phyloP scores from a whole-genome alignment of 495 filamentous ascomycete species.

The Aspergillus leporis region DNA sequence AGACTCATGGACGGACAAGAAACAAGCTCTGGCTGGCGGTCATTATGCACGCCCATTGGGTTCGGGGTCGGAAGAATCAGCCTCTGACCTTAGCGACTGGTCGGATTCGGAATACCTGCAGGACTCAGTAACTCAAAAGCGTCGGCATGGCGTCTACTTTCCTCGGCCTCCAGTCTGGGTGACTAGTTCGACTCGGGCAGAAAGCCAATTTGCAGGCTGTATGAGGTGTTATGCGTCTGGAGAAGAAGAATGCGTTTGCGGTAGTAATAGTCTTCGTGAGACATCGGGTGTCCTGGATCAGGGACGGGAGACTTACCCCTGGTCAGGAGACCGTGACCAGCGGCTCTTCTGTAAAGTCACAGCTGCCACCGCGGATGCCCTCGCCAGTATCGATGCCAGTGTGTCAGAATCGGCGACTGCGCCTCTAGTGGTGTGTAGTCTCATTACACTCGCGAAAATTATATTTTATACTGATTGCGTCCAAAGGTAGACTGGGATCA shows the following conservation, averaged over 20 bases:
- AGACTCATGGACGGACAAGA: not conserved
- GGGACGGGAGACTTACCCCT: not conserved
- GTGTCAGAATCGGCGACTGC: slow-evolving; percentile 12
- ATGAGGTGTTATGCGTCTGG: not conserved
- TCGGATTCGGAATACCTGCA: slow-evolving; percentile 9
- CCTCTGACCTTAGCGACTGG: slow-evolving; percentile 3
- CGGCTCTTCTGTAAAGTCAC: not conserved
- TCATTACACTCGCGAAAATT: not conserved
- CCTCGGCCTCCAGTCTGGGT: slow-evolving; percentile 33
- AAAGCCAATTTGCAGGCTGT: slow-evolving; percentile 12
- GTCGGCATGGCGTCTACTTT: slow-evolving; percentile 34
- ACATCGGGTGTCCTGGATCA: not conserved
- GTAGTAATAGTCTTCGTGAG: not conserved
- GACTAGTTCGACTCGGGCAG: slow-evolving; percentile 12
- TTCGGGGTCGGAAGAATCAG: slow-evolving; percentile 4
- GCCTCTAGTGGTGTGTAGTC: slow-evolving; percentile 18
- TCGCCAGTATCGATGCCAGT: not conserved
- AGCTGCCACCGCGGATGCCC: slow-evolving; percentile 5
- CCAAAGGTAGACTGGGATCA: slow-evolving; percentile 1
- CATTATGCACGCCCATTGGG: not conserved
- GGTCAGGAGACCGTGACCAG: not conserved
- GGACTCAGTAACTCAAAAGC: slow-evolving; percentile 25
- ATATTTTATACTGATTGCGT: not conserved
- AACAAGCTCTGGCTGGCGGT: not conserved
- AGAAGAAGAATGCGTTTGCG: not conserved